Evolutionary conservation across 106 monocot genomes (phyloP).

Genomic region (Apostasia ramifera): DNA sequence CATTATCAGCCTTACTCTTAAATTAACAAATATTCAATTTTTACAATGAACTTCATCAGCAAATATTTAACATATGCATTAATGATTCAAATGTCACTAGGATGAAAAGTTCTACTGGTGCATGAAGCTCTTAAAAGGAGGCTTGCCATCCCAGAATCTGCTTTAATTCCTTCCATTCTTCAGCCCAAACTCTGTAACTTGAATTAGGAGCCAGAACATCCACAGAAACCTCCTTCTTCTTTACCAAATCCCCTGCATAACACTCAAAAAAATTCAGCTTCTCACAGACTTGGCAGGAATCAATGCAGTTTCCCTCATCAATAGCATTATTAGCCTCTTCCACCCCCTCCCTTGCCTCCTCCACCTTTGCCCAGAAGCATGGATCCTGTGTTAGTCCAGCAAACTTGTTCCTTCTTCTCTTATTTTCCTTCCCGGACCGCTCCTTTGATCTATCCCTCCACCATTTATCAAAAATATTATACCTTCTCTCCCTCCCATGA

Average conservation of each 20-base stretch:
- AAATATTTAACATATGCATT: no score
- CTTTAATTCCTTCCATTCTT: conserved; percentile 35
- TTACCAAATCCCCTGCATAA: conserved; percentile 30
- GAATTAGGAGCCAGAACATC: conserved; percentile 45
- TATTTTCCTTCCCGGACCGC: not conserved
- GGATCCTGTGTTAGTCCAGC: conserved; percentile 58
- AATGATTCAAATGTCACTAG: no score
- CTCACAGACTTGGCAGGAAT: conserved; percentile 9
- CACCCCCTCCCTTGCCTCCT: conserved; percentile 34
- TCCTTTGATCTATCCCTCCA: conserved; percentile 24
- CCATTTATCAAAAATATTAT: conserved; percentile 49
- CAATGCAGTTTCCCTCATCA: conserved; percentile 5
- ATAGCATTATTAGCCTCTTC: conserved; percentile 13
- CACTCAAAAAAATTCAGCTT: conserved; percentile 32
- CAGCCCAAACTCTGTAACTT: conserved; percentile 35
- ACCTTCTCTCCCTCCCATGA: conserved; percentile 47
- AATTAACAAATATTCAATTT: no score
- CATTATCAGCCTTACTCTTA: no score
- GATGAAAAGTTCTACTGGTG: not conserved
- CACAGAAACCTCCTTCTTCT: conserved; percentile 45
- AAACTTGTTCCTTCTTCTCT: conserved; percentile 34
- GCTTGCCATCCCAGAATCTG: conserved; percentile 6
- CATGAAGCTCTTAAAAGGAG: not conserved
- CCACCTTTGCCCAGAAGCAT: conserved; percentile 58
- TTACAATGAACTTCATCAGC: no score